Conservation (phyloP, 2,329 filamentous ascomycete genomes). For the Taxawa tesnikishii region DNA sequence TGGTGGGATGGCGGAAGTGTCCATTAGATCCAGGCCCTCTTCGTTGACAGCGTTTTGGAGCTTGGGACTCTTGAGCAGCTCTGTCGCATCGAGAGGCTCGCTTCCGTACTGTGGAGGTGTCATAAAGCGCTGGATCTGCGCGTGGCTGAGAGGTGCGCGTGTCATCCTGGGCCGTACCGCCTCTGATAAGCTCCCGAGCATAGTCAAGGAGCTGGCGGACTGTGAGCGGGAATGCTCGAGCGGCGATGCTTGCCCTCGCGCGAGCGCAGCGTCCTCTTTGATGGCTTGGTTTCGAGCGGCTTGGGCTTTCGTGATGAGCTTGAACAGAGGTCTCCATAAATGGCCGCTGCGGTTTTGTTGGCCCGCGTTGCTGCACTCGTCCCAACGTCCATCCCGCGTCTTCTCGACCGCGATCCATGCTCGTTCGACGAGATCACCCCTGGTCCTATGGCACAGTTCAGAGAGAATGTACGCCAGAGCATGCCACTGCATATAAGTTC, state of each 20-base stretch:
- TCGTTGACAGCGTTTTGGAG: slow-evolving; percentile 9
- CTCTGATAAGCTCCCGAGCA: not conserved
- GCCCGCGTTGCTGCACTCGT: slow-evolving; percentile 13
- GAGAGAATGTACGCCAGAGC: slow-evolving; percentile 49
- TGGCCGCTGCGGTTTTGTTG: slow-evolving; percentile 32
- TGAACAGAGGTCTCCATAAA: slow-evolving; percentile 51
- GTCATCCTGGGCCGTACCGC: slow-evolving; percentile 13
- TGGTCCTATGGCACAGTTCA: slow-evolving; percentile 45
- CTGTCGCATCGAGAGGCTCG: slow-evolving; percentile 19
- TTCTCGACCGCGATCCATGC: slow-evolving; percentile 47
- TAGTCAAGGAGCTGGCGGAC: not conserved
- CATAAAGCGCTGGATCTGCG: slow-evolving; percentile 19
- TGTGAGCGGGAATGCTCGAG: not conserved
- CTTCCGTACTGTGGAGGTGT: slow-evolving; percentile 18
- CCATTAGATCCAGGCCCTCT: slow-evolving; percentile 10
- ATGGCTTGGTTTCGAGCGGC: slow-evolving; percentile 40
- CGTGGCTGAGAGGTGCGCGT: slow-evolving; percentile 19
- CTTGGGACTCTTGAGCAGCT: slow-evolving; percentile 17
- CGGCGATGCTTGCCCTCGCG: too few relatives aligned
- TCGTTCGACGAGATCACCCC: slow-evolving; percentile 44
- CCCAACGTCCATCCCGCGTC: slow-evolving; percentile 30
- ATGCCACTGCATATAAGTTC: slow-evolving; percentile 54
- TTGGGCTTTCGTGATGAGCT: slow-evolving; percentile 47
- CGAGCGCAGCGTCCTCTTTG: slow-evolving; percentile 23
- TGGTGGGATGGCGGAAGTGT: slow-evolving; percentile 1